Evolutionary conservation across 2,329 filamentous ascomycete species (phyloP).

Genomic region (Beauveria sp.): DNA sequence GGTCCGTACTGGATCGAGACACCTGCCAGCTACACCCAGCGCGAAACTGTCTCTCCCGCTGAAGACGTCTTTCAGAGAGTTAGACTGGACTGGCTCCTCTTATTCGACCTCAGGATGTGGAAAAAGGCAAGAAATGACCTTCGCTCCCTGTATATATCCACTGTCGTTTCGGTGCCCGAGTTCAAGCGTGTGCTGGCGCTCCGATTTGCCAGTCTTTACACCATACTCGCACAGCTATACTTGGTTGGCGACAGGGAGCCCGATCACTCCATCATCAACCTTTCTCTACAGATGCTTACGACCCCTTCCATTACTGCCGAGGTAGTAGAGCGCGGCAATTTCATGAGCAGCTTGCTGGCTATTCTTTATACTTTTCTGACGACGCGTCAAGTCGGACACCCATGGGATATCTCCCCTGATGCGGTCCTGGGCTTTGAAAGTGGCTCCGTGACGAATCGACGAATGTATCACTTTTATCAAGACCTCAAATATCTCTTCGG

Average conservation of each 20-base stretch:
- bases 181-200: slow-evolving; percentile 93
- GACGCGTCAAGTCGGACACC: slow-evolving; percentile 89
- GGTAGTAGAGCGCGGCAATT: slow-evolving; percentile 90
- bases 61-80: slow-evolving; percentile 88
- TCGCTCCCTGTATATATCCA: slow-evolving; percentile 90
- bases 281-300: slow-evolving; percentile 93
- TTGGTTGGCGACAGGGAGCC: slow-evolving; percentile 93
- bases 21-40: slow-evolving; percentile 59
- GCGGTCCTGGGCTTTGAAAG: slow-evolving; percentile 89
- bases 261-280: slow-evolving; percentile 96
- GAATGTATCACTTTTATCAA: slow-evolving; percentile 96
- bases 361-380: slow-evolving; percentile 97
- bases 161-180: slow-evolving; percentile 87
- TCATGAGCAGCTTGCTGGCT: slow-evolving; percentile 87
- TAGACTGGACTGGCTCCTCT: slow-evolving; percentile 84
- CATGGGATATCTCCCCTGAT: slow-evolving; percentile 76
- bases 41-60: slow-evolving; percentile 57
- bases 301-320: slow-evolving; percentile 95
- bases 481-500: slow-evolving; percentile 88
- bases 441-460: slow-evolving; percentile 86
- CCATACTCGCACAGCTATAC: slow-evolving; percentile 86
- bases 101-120: slow-evolving; percentile 94
- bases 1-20: slow-evolving; percentile 82
- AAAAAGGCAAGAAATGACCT: slow-evolving; percentile 89
- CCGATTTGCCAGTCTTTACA: slow-evolving; percentile 92